These are phyloP conservation scores for Talaromyces sp. DNA, from an alignment of 2,329 filamentous ascomycete species.

Conservation along the genomic window DNA sequence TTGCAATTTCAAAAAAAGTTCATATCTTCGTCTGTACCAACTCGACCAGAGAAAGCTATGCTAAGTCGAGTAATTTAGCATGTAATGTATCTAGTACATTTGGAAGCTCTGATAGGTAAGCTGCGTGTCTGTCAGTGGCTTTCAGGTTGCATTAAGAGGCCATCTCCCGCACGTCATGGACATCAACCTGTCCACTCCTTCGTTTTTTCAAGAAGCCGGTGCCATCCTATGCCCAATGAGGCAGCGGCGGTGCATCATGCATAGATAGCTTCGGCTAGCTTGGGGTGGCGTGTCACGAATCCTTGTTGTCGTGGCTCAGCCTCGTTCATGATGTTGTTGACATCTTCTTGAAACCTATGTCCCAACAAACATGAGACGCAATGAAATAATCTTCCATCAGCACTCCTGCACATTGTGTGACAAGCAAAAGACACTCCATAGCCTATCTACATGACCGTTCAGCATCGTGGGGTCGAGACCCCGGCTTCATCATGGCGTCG, in stretches of 20 bases:
- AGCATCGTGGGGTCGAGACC: background rate
- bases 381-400: background rate
- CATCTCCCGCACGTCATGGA: too few relatives aligned
- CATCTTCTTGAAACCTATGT: background rate
- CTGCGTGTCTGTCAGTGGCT: background rate
- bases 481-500: slow-evolving; percentile 7
- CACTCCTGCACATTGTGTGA: background rate
- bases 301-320: background rate
- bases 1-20: slow-evolving; percentile 1
- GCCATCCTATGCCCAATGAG: background rate
- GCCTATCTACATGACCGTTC: background rate
- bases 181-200: background rate
- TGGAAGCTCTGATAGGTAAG: background rate
- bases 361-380: background rate
- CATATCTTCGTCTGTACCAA: too few relatives aligned
- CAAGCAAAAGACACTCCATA: background rate
- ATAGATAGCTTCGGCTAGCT: background rate
- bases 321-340: background rate
- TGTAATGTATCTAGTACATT: too few relatives aligned
- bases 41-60: too few relatives aligned
- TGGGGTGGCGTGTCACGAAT: background rate
- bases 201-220: background rate
- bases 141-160: too few relatives aligned
- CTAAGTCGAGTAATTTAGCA: too few relatives aligned
- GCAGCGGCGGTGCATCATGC: background rate